Evolutionary conservation across 1,284 basidiomycete species (phyloP), one percentile per base, ranked within the genome.

Genomic region (Sparassis latifolia): DNA sequence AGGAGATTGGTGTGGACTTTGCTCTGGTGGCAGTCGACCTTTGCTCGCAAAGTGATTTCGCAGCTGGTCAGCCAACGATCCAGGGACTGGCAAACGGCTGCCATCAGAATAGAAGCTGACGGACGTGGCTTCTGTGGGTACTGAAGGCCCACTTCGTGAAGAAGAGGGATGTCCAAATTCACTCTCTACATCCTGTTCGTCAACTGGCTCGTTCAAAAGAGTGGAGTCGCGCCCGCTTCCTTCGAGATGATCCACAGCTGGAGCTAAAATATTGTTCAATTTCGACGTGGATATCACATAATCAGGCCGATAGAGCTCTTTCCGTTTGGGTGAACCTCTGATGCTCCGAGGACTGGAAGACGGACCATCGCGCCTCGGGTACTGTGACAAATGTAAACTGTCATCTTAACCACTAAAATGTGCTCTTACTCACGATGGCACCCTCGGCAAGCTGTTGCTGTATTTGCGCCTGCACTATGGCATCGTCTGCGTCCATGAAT

Each of bases 401-500:
- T 41, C 1, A 37, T 9, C 2, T 9, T 37, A 32, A 32, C 10
- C 9, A 6, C 5, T 30, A 10, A 12, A 48, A 10, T 10, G 20
- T 12, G 20, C 49, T 5, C 10, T 30, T 39, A 66, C 79, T 58
- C 62, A 89, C 86, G 57, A 86, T 74, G 51, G 82, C 82, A 29
- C 90, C 89, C 47, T 82, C 83, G 35, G 80, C 86, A 42, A 95
- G 67, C 54, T 89, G 86, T 55, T 87, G 82, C 61, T 92, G 87
- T 45, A 94, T 86, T 63, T 93, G 89, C 57, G 86, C 84, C 56
- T 88, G 79, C 3, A 89, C 90, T 53, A 84, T 76, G n/a, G 84
- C 87, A 53, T 94, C 92, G 56, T 93, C 89, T 4, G 92, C 92
- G 64, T 94, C 92, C 80, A 90, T 84, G 62, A 95, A 95, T 61